Evolutionary conservation across 2,329 filamentous ascomycete species (phyloP), one percentile per base, ranked within the genome.

Genomic region (Fusarium sp.): DNA sequence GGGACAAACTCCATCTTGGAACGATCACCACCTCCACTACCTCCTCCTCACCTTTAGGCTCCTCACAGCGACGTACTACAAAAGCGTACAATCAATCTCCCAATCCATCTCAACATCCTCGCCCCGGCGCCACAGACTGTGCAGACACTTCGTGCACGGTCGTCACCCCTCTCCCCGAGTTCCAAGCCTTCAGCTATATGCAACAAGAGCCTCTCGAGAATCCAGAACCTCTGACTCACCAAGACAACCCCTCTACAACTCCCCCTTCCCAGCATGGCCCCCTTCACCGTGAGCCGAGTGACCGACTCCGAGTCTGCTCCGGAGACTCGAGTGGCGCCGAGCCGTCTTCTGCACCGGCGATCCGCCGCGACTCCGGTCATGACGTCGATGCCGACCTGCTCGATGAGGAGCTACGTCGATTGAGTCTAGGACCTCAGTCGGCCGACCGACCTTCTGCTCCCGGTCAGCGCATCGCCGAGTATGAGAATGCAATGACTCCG

Each of bases 401-500:
- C 65, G 79, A 82, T 63, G 78, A 82, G 63, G 75, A 77, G 74
- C 75, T 86, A 67, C 79, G 77, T 70, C 73, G 83, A 79, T 67
- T 88, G 84, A 87, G 75, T 59, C 57, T 77, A 49, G 63, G 54
- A 39, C 71, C 72, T 37, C 67, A 59, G 42, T 63, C 69, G 39
- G 66, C 63, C 53, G 72, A 62, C 45, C 72, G 55, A 56, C 67
- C 70, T 59, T 66, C 64, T 50, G 66, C 71, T 66, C 78, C 79
- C 38, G 84, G 84, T 37, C 80, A 86, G 65, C 79, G 84, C 42
- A 82, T 88, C 48, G 77, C 78, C 32, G 84, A 87, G 52, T 86
- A 88, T 71, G 86, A 89, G 69, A 86, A 83, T 72, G 85, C 85
- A 29, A 72, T 83, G 63, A 79, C 78, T 14, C 78, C 79, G 14